A percentile compares a stretch with the other conserved stretches of the same genome.
Conservation (phyloP, 306 rosid species). For the Cucumis cinereus region DNA sequence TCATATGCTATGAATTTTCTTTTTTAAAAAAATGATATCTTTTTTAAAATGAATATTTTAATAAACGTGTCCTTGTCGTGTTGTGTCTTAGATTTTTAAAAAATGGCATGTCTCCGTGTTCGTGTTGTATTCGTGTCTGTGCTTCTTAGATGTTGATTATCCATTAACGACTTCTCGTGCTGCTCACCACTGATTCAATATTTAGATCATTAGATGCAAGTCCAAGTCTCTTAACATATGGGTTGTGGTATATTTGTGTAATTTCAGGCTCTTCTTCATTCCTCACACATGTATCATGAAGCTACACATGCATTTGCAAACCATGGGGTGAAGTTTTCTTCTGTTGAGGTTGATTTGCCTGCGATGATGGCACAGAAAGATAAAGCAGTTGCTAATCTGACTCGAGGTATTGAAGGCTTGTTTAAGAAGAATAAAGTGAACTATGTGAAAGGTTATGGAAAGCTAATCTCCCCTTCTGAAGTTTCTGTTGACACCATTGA, state of each 20-base stretch:
- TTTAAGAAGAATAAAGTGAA: conserved; percentile 95
- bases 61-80: no score
- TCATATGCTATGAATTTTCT: no score
- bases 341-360: conserved; percentile 76
- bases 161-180: background rate
- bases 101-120: no score
- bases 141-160: background rate
- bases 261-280: conserved; percentile 85
- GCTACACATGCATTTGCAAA: conserved; percentile 70
- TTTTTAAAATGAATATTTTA: no score
- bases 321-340: conserved; percentile 80
- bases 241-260: background rate
- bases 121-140: no score
- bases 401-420: conserved; percentile 83
- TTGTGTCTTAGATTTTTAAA: no score
- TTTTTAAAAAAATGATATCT: no score
- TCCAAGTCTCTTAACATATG: background rate
- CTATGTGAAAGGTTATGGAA: conserved; percentile 94
- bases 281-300: conserved; percentile 95
- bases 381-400: conserved; percentile 77
- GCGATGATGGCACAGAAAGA: conserved; percentile 95
- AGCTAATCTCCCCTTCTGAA: conserved; percentile 68
- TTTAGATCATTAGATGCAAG: background rate
- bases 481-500: conserved; percentile 72
- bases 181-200: background rate